phyloP scores from a whole-genome alignment of 2,329 filamentous ascomycete species.

The Graphilbum sp. region DNA sequence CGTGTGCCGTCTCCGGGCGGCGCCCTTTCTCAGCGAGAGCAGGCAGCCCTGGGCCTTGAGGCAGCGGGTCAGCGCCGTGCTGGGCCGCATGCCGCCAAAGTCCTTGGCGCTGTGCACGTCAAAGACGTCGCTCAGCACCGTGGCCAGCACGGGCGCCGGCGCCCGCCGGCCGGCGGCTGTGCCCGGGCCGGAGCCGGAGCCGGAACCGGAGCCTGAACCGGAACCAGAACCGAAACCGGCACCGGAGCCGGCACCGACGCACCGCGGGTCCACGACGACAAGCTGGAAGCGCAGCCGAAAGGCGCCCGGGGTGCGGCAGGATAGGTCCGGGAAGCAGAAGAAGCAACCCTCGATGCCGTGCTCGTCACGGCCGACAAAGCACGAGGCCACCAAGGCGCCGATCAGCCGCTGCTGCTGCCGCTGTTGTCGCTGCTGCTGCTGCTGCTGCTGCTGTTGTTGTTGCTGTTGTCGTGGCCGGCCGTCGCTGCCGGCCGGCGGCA shows the following conservation, averaged over 20 bases:
- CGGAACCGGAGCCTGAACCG: too few species aligned
- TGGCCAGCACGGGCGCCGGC: conserved; percentile 33
- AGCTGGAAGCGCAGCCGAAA: conserved; percentile 62
- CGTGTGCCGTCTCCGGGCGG: too few species aligned
- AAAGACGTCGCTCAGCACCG: conserved; percentile 52
- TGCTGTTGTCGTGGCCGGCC: conserved; percentile 52
- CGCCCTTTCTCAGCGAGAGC: conserved; percentile 75
- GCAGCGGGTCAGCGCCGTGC: conserved; percentile 54
- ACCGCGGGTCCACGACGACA: conserved; percentile 55
- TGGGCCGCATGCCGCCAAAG: conserved; percentile 70
- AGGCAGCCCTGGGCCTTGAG: conserved; percentile 68
- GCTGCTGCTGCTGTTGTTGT: conserved; percentile 53
- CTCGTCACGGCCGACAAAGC: conserved; percentile 63
- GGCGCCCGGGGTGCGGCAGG: conserved; percentile 59
- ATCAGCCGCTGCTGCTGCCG: conserved; percentile 60
- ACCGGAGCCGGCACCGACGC: too few species aligned
- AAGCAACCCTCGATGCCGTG: conserved; percentile 59
- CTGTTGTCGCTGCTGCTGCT: conserved; percentile 53
- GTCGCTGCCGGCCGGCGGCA: too few species aligned
- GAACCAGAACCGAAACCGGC: too few species aligned
- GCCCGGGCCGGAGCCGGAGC: conserved; percentile 35
- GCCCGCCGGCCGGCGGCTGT: too few species aligned
- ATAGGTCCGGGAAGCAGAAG: conserved; percentile 74
- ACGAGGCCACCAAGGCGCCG: conserved; percentile 62
- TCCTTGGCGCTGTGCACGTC: conserved; percentile 72